These are phyloP conservation scores for Fusarium robinianum DNA, from an alignment of 2,329 filamentous ascomycete genomes.

Conservation along the genomic window DNA sequence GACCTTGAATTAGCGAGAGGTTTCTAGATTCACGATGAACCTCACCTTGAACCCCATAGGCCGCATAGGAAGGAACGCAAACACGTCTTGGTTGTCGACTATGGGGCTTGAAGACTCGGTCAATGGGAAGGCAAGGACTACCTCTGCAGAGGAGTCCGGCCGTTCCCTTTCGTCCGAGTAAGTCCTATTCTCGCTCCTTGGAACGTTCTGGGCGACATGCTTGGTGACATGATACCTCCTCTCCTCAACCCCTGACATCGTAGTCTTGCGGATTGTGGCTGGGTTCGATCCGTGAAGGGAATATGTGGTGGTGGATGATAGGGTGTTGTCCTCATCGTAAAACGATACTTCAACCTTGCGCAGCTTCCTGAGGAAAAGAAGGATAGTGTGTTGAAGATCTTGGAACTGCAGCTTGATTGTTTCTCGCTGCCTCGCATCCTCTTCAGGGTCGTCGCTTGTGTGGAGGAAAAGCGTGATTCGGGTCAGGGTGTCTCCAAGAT, in stretches of 20 bases:
- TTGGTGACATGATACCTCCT: conserved; percentile 38
- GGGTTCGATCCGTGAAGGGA: conserved; percentile 18
- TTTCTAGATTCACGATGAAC: neutral
- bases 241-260: neutral
- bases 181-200: conserved; percentile 43
- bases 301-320: conserved; percentile 9
- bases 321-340: conserved; percentile 26
- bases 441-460: conserved; percentile 27
- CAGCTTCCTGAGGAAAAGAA: conserved; percentile 51
- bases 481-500: conserved; percentile 31
- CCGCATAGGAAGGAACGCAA: conserved; percentile 52
- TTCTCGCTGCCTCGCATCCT: conserved; percentile 22
- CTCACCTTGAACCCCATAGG: conserved; percentile 48
- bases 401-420: conserved; percentile 43
- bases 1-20: neutral
- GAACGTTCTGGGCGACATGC: conserved; percentile 34
- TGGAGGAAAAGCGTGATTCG: conserved; percentile 47
- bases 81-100: conserved; percentile 48
- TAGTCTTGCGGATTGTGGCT: conserved; percentile 10
- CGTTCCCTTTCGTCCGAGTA: conserved; percentile 37
- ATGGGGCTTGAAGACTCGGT: conserved; percentile 39
- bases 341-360: conserved; percentile 39
- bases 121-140: conserved; percentile 54
- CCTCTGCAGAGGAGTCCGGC: conserved; percentile 38
- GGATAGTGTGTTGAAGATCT: conserved; percentile 44